Conservation (phyloP, 148 eudicot genomes). For the Spergularia marina region DNA sequence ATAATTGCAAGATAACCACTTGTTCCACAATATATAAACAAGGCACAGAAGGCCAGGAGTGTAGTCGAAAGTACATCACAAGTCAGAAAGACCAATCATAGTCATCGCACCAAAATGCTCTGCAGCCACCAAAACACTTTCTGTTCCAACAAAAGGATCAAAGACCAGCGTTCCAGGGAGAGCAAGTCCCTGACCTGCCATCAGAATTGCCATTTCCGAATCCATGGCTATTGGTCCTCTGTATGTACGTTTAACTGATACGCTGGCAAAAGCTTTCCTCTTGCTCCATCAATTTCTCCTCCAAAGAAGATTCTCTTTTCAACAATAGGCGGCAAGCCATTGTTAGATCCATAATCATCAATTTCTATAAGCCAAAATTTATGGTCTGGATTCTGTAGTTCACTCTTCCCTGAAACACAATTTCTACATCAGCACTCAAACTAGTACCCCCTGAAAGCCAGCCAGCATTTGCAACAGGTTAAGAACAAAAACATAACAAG, state of each 20-base stretch:
- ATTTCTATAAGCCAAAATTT: conserved; percentile 88
- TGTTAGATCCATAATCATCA: conserved; percentile 68
- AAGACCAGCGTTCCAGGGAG: conserved; percentile 80
- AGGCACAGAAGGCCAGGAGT: not conserved
- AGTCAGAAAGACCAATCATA: conserved; percentile 55
- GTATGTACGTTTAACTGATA: conserved; percentile 90
- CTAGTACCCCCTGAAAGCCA: not conserved
- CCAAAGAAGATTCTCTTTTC: conserved; percentile 80
- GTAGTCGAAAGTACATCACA: not conserved
- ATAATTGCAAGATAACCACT: conserved; percentile 6
- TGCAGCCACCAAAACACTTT: conserved; percentile 85
- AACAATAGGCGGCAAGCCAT: conserved; percentile 87
- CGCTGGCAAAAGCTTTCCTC: conserved; percentile 82
- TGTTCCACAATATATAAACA: not conserved
- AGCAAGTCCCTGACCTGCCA: conserved; percentile 95
- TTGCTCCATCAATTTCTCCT: conserved; percentile 82
- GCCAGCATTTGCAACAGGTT: not conserved
- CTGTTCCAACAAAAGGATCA: conserved; percentile 99
- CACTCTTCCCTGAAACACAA: conserved; percentile 67
- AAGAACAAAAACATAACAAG: not conserved
- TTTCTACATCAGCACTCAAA: conserved; percentile 6
- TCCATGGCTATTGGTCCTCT: conserved; percentile 99
- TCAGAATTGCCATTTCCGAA: conserved; percentile 96
- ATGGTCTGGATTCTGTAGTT: conserved; percentile 70
- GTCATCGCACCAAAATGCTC: conserved; percentile 99